Evolutionary conservation across 495 filamentous ascomycete species (phyloP).

Genomic region (Apiosordaria backusii): DNA sequence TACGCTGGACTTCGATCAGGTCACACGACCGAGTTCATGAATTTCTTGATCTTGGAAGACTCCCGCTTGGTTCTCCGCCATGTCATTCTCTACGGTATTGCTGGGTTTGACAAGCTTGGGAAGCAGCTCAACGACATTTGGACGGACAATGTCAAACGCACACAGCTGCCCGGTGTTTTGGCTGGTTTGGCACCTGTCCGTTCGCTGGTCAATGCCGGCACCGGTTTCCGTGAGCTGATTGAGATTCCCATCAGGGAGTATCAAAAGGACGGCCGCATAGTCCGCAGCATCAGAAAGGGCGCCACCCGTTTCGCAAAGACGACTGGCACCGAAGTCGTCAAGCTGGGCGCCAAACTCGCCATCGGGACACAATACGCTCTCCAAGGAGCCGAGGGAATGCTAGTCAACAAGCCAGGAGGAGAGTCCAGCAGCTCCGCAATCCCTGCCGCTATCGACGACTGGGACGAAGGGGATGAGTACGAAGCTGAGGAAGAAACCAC

Average conservation of each 20-base stretch:
- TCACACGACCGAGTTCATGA: slow-evolving; percentile 99
- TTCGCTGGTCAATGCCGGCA: slow-evolving; percentile 83
- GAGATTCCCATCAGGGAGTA: slow-evolving; percentile 90
- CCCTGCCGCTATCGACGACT: slow-evolving; percentile 23
- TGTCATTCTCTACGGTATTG: slow-evolving; percentile 86
- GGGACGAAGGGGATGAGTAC: slow-evolving; percentile 60
- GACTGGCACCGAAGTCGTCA: slow-evolving; percentile 85
- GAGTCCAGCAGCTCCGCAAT: slow-evolving; percentile 25
- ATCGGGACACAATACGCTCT: slow-evolving; percentile 90
- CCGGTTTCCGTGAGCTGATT: slow-evolving; percentile 79
- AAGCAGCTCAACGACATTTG: slow-evolving; percentile 91
- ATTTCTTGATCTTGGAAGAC: slow-evolving; percentile 90
- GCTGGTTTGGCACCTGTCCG: slow-evolving; percentile 87
- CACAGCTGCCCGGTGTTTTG: slow-evolving; percentile 84
- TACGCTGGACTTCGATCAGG: slow-evolving; percentile 93
- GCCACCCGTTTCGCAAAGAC: slow-evolving; percentile 85
- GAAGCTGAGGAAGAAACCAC: slow-evolving; percentile 56
- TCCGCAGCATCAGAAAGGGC: slow-evolving; percentile 88
- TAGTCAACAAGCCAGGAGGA: slow-evolving; percentile 49
- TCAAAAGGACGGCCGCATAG: slow-evolving; percentile 85
- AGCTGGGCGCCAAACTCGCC: slow-evolving; percentile 89
- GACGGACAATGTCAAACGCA: slow-evolving; percentile 90
- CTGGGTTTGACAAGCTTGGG: slow-evolving; percentile 83
- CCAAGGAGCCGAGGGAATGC: slow-evolving; percentile 78
- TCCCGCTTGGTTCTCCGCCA: slow-evolving; percentile 83